Evolutionary conservation across 495 filamentous ascomycete genomes (phyloP), one percentile per base, ranked within the genome.

Genomic region (Durotheca rogersii): DNA sequence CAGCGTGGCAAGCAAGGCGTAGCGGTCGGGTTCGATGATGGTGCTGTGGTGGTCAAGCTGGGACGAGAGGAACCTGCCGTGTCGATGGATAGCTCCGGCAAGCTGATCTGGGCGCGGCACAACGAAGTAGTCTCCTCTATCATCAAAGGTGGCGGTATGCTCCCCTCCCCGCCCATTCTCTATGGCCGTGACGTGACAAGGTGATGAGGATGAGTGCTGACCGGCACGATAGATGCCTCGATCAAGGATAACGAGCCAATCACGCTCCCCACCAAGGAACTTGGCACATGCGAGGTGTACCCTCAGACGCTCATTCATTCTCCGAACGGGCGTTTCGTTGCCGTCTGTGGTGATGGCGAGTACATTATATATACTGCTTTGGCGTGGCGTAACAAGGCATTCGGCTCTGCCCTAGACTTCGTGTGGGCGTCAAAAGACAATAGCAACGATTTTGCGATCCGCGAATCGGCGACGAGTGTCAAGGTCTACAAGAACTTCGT

Each of bases 401-500:
- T 97, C 62, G 93, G 93, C 4, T 87, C 87, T 25, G 93, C 90
- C 7, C 74, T 96, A 27, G 93, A 99, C 67, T 99, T 99, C 65
- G 90, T 88, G 10, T 99, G 93, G 93, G 94, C 88, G 2, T 87
- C 88, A 14, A 96, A 96, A 69, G 94, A 96, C 35, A 95, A 97
- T 72, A 95, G 89, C 67, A 97, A 96, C 67, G 94, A 99, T 61
- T 97, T 93, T 57, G 93, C 93, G 31, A 97, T 99, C 58, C 83
- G 93, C 12, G 93, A 97, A 68, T 96, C 90, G 7, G 67, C 86
- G 4, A 93, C 89, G 16, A 95, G 88, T 64, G 89, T 99, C 60
- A 95, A 95, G 75, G 84, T 96, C 19, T 97, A 90, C 77, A 89
- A 90, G 68, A 97, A 97, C 67, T 97, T 99, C 72, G 89, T 95